These are phyloP conservation scores for Fistulifera solaris DNA, from an alignment of 108 stramenopile genomes.

Conservation along the genomic window DNA sequence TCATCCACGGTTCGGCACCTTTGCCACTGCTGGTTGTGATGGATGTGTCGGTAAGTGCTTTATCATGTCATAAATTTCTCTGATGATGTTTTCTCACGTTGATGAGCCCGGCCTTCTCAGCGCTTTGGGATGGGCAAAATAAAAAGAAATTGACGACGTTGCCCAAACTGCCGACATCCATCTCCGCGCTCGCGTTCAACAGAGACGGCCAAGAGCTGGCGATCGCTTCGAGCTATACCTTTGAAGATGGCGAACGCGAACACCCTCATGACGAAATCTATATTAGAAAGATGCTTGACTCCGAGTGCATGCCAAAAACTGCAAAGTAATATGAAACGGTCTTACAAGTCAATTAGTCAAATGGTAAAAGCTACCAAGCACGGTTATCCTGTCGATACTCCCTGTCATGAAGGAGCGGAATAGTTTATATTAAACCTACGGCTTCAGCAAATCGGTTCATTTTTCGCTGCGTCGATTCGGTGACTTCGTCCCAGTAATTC, in stretches of 20 bases:
- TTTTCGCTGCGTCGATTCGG: conserved; percentile 44
- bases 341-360: too few relatives aligned
- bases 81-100: too few relatives aligned
- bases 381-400: too few relatives aligned
- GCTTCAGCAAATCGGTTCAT: conserved; percentile 15
- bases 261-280: conserved; percentile 85
- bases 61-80: too few relatives aligned
- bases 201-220: conserved; percentile 75
- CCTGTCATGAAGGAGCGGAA: too few relatives aligned
- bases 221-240: conserved; percentile 90
- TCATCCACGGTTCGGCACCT: conserved; percentile 75
- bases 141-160: conserved; percentile 76
- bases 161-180: conserved; percentile 70
- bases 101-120: too few relatives aligned
- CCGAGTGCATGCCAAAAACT: conserved; percentile 41
- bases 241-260: conserved; percentile 95
- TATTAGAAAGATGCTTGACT: conserved; percentile 59
- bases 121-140: conserved; percentile 84
- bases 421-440: background rate
- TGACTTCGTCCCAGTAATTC: conserved; percentile 40
- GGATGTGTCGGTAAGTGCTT: conserved; percentile 61
- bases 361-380: too few relatives aligned
- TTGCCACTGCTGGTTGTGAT: conserved; percentile 92
- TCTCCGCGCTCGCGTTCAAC: conserved; percentile 84
- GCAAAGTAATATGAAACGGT: too few relatives aligned